Base-by-base conservation (phyloP, 148 eudicot genomes). In the Cornus florida region DNA sequence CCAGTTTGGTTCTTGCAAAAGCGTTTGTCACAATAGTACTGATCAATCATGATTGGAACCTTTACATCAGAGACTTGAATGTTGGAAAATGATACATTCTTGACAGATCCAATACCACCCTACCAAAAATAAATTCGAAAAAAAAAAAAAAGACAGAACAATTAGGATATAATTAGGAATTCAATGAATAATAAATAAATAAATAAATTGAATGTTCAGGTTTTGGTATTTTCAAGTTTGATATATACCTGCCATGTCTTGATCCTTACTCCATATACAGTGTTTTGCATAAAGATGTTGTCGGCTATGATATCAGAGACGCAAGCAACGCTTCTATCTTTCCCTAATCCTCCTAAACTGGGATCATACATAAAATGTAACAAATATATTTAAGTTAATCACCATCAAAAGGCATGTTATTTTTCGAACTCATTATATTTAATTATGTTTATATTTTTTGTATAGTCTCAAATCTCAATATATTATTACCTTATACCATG, bases 271-370 rank as follows among this genome's bases (percentile, higher is more conserved):
- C 98, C 98, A 50, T 82, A 90, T 35, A 87, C 59, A 0, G 97
- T 92, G 71, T 80, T 85, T 24, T 83, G 84, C 89, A 92, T 87
- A 75, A 77, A 6, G 73, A 90, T 85, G 75, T 92, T 75, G 31
- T 94, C 93, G 5, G 92, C 92, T 6, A 82, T 69, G 28, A 94
- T 86, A 78, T 94, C 82, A 8, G 94, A 94, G 56, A 92, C 93
- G 75, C 98, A 94, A 4, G 97, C 98, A 20, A 86, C 74, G 68
- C 88, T 92, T 80, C 70, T 87, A 72, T 87, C 90, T 69, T 92
- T 92, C 46, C 98, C 98, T 64, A 94, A 79, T 70, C 97, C 96
- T 84, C 98, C 97, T 82, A 94, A 81, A 67, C 98, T 94, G 91
- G 68, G 50, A 60, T 7, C 11, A 74, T 33, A 69, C 2, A 62